A percentile compares a stretch with the other conserved stretches of the same genome.
These are phyloP conservation scores for Arxiozyma slooffiae DNA, from an alignment of 1,139 yeast genomes.

Conservation along the genomic window DNA sequence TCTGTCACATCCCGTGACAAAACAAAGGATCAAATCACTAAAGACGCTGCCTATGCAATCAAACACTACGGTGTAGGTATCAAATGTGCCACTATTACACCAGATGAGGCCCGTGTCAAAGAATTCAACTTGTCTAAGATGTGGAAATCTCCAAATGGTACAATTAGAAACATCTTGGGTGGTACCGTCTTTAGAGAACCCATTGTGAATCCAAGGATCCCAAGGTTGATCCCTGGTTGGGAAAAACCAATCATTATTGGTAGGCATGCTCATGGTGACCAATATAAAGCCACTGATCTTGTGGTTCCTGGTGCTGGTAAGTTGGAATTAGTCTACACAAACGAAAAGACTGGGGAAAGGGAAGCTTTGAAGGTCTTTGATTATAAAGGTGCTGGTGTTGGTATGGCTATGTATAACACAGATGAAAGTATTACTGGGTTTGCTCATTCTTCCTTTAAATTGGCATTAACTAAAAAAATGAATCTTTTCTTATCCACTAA, in stretches of 20 bases:
- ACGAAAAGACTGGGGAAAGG: slow-evolving; percentile 37
- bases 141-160: slow-evolving; percentile 85
- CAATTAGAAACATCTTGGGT: slow-evolving; percentile 69
- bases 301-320: slow-evolving; percentile 61
- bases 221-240: slow-evolving; percentile 71
- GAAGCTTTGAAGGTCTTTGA: slow-evolving; percentile 47
- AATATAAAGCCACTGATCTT: slow-evolving; percentile 71
- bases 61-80: slow-evolving; percentile 70
- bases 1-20: slow-evolving; percentile 62
- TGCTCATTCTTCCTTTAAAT: slow-evolving; percentile 68
- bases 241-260: slow-evolving; percentile 75
- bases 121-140: slow-evolving; percentile 67
- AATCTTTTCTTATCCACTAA: slow-evolving; percentile 67
- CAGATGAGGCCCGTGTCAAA: slow-evolving; percentile 71
- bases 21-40: slow-evolving; percentile 62
- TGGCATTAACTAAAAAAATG: slow-evolving; percentile 57
- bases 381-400: slow-evolving; percentile 58
- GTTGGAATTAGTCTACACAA: slow-evolving; percentile 56
- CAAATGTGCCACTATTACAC: slow-evolving; percentile 81
- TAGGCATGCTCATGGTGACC: slow-evolving; percentile 81
- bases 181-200: slow-evolving; percentile 84
- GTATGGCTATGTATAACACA: slow-evolving; percentile 74
- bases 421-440: slow-evolving; percentile 70
- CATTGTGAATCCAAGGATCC: slow-evolving; percentile 65
- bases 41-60: slow-evolving; percentile 70